phyloP scores from a whole-genome alignment of 176 grass and related monocot genomes.

The Luzula sylvatica region DNA sequence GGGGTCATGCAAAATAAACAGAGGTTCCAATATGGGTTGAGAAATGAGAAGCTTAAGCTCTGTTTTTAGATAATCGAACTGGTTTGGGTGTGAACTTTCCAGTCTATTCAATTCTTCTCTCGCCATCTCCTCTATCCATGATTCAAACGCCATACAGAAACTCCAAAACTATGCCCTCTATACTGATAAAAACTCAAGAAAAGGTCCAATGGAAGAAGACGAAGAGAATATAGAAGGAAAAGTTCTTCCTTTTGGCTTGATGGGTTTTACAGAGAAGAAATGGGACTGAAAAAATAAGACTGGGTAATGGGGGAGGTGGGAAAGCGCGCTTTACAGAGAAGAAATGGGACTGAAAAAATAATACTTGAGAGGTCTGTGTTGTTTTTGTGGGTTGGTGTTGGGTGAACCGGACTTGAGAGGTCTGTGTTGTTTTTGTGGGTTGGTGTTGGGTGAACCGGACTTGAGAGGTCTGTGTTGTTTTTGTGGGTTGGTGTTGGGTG shows the following conservation, averaged over 20 bases:
- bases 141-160: constrained; percentile 8
- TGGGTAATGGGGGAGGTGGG: not conserved
- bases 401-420: too few species aligned
- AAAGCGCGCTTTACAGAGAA: not conserved
- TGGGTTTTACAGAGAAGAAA: not conserved
- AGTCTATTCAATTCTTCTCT: constrained; percentile 62
- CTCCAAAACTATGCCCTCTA: too few species aligned
- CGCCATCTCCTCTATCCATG: constrained; percentile 60
- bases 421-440: too few species aligned
- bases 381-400: too few species aligned
- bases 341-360: too few species aligned
- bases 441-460: too few species aligned
- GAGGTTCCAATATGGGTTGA: constrained; percentile 24
- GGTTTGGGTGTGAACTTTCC: constrained; percentile 55
- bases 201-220: too few species aligned
- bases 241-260: too few species aligned
- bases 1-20: not conserved
- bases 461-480: too few species aligned
- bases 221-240: not conserved
- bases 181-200: too few species aligned
- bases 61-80: constrained; percentile 57
- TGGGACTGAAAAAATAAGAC: not conserved
- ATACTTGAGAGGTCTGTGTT: too few species aligned
- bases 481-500: too few species aligned
- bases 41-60: constrained; percentile 62